Evolutionary conservation across 805 yeast genomes (phyloP).

Genomic region (Wickerhamomyces bisporus): DNA sequence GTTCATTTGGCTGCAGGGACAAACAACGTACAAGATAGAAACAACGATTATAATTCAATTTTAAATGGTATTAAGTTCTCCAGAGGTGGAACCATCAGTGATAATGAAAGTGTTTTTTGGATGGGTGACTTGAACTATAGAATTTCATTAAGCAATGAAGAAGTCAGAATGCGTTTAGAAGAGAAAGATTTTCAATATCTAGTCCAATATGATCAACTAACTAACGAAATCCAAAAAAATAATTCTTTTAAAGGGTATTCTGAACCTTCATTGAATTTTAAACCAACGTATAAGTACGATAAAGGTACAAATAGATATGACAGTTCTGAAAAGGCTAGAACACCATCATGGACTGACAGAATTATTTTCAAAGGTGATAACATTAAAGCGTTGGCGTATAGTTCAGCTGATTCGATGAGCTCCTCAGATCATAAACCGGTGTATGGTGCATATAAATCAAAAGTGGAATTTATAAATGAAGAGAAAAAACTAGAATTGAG

Average conservation of each 20-base stretch:
- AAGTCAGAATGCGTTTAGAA: constrained; percentile 54
- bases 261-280: constrained; percentile 72
- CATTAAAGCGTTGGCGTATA: constrained; percentile 62
- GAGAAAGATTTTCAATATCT: constrained; percentile 42
- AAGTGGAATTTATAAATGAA: constrained; percentile 67
- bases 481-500: constrained; percentile 48
- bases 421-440: constrained; percentile 94
- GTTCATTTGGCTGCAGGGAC: constrained; percentile 95
- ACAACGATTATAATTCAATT: constrained; percentile 75
- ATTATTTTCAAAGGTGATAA: constrained; percentile 59
- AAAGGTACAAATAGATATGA: constrained; percentile 78
- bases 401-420: constrained; percentile 50
- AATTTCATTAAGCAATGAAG: constrained; percentile 64
- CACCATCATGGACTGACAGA: constrained; percentile 97
- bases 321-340: constrained; percentile 84
- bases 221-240: constrained; percentile 63
- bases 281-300: constrained; percentile 92
- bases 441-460: constrained; percentile 66
- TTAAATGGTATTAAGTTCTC: constrained; percentile 72
- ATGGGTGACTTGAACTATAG: constrained; percentile 92
- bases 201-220: constrained; percentile 73
- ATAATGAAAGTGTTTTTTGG: constrained; percentile 89
- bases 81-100: constrained; percentile 67
- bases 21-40: constrained; percentile 75
- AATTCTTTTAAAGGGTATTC: constrained; percentile 70